phyloP scores from a whole-genome alignment of 441 rosid genomes.

The Populus tomentosa region DNA sequence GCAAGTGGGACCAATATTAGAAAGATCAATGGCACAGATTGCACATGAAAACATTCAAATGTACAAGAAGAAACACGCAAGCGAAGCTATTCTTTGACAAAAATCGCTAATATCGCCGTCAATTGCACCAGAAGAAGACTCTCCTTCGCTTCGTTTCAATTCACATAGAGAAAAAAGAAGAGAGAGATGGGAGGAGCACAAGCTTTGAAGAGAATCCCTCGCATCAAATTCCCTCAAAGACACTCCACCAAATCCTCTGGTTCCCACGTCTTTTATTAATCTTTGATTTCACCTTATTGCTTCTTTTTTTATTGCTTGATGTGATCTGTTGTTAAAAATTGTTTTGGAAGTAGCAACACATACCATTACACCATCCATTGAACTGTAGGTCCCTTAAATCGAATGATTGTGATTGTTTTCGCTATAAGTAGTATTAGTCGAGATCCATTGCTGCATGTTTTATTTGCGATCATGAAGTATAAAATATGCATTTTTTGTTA shows the following conservation, averaged over 20 bases:
- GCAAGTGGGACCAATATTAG: neutral
- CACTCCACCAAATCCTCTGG: constrained; percentile 44
- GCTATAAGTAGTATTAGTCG: neutral
- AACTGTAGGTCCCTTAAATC: neutral
- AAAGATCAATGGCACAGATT: neutral
- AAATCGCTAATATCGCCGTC: neutral
- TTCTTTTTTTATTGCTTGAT: neutral
- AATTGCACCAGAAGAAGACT: neutral
- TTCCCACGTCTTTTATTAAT: neutral
- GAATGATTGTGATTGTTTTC: neutral
- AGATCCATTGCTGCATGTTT: neutral
- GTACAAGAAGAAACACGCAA: neutral
- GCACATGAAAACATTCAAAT: neutral
- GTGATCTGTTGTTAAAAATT: neutral
- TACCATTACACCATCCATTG: neutral
- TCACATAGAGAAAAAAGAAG: neutral
- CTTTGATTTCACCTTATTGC: neutral
- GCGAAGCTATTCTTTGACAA: neutral
- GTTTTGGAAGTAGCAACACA: neutral
- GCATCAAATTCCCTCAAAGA: constrained; percentile 71
- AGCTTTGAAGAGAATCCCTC: constrained; percentile 70
- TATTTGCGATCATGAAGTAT: neutral
- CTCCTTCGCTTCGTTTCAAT: neutral
- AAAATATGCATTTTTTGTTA: neutral
- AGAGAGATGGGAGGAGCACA: constrained; percentile 43